Evolutionary conservation across 495 filamentous ascomycete genomes (phyloP).

Genomic region (Penicillium egyptiacum): DNA sequence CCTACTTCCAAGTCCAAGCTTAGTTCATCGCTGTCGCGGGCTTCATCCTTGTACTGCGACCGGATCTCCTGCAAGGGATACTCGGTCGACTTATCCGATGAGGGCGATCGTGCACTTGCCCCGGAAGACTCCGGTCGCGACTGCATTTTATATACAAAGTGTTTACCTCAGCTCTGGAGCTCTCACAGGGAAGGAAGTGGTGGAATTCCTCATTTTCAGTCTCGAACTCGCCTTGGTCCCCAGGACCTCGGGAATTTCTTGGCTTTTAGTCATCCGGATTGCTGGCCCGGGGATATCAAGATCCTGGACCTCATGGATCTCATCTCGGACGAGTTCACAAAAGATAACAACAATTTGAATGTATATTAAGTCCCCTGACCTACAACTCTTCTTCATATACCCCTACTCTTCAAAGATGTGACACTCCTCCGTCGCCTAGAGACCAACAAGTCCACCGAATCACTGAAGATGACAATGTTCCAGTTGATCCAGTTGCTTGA

Average conservation of each 20-base stretch:
- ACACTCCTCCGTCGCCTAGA: too few relatives aligned
- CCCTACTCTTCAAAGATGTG: too few relatives aligned
- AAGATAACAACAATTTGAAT: too few relatives aligned
- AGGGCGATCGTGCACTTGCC: background rate
- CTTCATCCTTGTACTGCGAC: constrained; percentile 22
- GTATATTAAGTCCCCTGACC: too few relatives aligned
- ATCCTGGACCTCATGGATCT: background rate
- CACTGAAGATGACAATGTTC: too few relatives aligned
- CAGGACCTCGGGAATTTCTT: constrained; percentile 2
- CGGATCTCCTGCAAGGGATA: constrained; percentile 14
- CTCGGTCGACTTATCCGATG: background rate
- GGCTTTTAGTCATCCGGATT: constrained; percentile 18
- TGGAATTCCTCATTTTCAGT: background rate
- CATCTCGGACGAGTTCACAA: too few relatives aligned
- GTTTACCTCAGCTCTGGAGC: background rate
- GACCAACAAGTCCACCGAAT: too few relatives aligned
- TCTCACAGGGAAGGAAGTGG: background rate
- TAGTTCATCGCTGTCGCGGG: constrained; percentile 16
- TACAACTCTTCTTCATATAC: too few relatives aligned
- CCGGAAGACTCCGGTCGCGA: constrained; percentile 8
- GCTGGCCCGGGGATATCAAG: background rate
- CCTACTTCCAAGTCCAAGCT: constrained; percentile 26
- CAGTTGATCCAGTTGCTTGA: too few relatives aligned
- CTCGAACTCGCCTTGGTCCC: background rate
- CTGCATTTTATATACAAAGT: constrained; percentile 15